Conservation (phyloP, 1,284 basidiomycete species). For the Malassezia nana region DNA sequence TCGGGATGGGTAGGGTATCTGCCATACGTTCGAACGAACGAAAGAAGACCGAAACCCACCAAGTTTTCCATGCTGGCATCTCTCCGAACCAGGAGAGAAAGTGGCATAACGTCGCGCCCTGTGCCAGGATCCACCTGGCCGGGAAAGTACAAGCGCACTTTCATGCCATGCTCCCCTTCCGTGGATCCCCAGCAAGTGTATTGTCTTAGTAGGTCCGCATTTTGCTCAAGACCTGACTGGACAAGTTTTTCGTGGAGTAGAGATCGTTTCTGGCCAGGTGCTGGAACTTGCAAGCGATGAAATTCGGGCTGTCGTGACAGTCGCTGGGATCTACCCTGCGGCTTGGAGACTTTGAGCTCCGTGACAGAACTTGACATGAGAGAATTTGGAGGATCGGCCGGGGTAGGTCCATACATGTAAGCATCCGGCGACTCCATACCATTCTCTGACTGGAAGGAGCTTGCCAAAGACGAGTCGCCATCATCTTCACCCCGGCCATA, state of each 20-base stretch:
- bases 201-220: not conserved
- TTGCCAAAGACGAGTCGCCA: not conserved
- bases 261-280: not conserved
- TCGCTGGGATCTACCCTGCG: not conserved
- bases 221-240: not conserved
- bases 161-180: conserved; percentile 50
- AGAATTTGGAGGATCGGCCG: not conserved
- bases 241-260: not conserved
- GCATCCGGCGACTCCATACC: not conserved
- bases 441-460: not conserved
- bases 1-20: conserved; percentile 59
- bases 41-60: conserved; percentile 82
- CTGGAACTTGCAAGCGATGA: not conserved
- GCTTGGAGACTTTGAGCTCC: not conserved
- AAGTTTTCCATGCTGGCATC: conserved; percentile 92
- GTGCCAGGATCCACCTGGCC: not conserved
- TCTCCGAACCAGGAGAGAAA: conserved; percentile 56
- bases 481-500: not conserved
- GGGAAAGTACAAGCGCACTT: conserved; percentile 77
- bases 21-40: conserved; percentile 65
- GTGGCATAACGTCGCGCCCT: not conserved
- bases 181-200: not conserved
- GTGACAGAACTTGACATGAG: not conserved
- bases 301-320: not conserved
- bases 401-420: not conserved